Base-by-base conservation (phyloP, 1,139 yeast species). In the Geotrichum citri-aurantii region DNA sequence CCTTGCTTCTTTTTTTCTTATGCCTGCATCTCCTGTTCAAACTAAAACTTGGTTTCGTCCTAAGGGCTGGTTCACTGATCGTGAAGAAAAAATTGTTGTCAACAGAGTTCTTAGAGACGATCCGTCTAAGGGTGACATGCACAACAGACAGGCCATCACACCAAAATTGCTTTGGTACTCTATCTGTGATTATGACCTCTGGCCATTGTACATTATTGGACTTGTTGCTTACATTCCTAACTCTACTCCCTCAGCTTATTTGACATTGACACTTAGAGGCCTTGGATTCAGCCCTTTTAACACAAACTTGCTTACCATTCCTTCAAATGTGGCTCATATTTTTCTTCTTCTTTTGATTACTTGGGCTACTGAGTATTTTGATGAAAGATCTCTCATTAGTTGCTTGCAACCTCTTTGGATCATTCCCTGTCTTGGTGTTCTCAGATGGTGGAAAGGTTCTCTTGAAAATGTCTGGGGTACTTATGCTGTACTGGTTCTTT, bases 111-210 rank as follows among this genome's bases (percentile, higher is more conserved):
- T 84, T 52, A 70, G 88, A 62, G 88, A 84, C 65, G 89, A 84
- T 64, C 88, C 88, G 3, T 71, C 81, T 6, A 84, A 85, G 71
- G 86, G 88, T 17, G 84, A 80, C 61, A 84, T 84, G 88, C 79
- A 83, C 68, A 84, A 84, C 65, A 73, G 88, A 62, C 82, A 84
- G 65, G 82, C 83, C 0, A 73, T 84, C 12, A 69, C 77, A 5
- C 69, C 73, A 37, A 73, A 65, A 57, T 75, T 75, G 55, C 68
- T 83, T 42, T 65, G 73, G 65, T 69, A 69, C 49, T 73, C 84
- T 4, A 60, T 83, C 11, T 55, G 65, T 10, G 88, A 84, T 66
- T 81, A 76, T 63, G 84, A 83, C 67, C 67, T 83, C 60, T 79
- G 83, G 81, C 88, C 88, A 1, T 66, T 84, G n/a, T 81, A 81